Evolutionary conservation across 2,329 filamentous ascomycete genomes (phyloP).

Genomic region (Colletotrichum trifolii): DNA sequence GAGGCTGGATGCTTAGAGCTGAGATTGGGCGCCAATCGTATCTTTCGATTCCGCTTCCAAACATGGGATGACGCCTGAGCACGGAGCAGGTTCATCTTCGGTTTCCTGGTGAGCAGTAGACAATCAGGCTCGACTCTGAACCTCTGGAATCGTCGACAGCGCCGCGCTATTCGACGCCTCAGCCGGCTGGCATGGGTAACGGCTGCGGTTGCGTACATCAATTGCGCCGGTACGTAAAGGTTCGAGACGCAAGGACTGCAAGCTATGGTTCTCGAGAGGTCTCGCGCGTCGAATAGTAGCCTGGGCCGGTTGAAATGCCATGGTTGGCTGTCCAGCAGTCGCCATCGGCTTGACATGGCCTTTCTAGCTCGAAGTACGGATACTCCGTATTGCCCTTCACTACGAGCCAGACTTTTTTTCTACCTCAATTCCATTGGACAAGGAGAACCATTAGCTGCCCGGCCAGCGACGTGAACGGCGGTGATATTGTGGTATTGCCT

Average conservation of each 20-base stretch:
- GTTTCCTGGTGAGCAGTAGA: constrained; percentile 31
- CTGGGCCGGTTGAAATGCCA: neutral
- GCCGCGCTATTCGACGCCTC: constrained; percentile 13
- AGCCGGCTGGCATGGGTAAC: constrained; percentile 16
- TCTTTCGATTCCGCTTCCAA: neutral
- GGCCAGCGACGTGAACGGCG: constrained; percentile 14
- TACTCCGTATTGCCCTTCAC: neutral
- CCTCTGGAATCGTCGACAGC: constrained; percentile 7
- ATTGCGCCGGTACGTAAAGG: neutral
- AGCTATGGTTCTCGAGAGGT: too few species aligned
- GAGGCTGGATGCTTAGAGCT: constrained; percentile 21
- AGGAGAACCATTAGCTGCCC: constrained; percentile 5
- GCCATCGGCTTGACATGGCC: constrained; percentile 6
- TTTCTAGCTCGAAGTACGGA: constrained; percentile 1
- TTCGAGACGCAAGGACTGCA: too few species aligned
- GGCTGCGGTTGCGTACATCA: neutral
- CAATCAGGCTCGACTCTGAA: neutral
- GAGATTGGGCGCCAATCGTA: constrained; percentile 22
- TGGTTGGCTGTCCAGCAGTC: constrained; percentile 14
- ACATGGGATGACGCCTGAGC: constrained; percentile 15
- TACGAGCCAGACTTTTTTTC: neutral
- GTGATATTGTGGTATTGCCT: neutral
- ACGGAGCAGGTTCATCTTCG: constrained; percentile 23
- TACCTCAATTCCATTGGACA: constrained; percentile 3
- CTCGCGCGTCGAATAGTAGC: too few species aligned